Base-by-base conservation (phyloP, 768 basidiomycete species). In the Chalciporus pseudorubinellus region DNA sequence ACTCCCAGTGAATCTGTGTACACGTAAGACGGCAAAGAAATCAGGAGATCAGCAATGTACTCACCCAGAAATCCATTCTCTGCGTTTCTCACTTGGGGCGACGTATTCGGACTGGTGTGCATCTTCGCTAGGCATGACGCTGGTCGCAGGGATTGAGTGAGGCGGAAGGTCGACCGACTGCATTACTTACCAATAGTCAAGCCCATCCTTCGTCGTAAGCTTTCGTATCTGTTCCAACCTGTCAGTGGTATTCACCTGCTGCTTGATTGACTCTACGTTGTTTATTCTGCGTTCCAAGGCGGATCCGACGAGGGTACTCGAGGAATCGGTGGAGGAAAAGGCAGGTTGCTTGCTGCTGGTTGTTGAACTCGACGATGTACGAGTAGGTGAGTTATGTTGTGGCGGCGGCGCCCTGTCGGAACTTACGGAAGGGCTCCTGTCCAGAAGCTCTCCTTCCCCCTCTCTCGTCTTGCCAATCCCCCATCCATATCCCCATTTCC, bases 21-120 rank as follows among this genome's bases (percentile, higher is more conserved):
- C 29, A 9, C 29, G n/a, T 68, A 24, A 70, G 55, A 18, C 7
- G 24, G 8, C 42, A 33, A 48, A 31, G 33, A 31, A 40, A 39
- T 19, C 67, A 22, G 63, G 59, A 31, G 73, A 74, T 7, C 61
- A n/a, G 44, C n/a, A n/a, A n/a, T n/a, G n/a, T n/a, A n/a, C 83
- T 50, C 64, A 87, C 86, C 85, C 87, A 39, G 85, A 84, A 45
- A 92, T 81, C 72, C 81, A 92, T 63, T 89, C 80, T 48, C 87
- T 74, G 44, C 91, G 81, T 65, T 86, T 87, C n/a, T n/a, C n/a
- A 51, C 82, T 81, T 6, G 77, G 66, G n/a, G 88, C 81, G 21
- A 91, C 85, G 53, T 90, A 92, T 67, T 93, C 91, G 0, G 89
- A 90, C 46, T 81, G 80, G 63, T 93, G 91, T 6, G 89, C 85